A percentile compares a stretch with the other conserved stretches of the same genome.
Evolutionary conservation across 1,284 basidiomycete species (phyloP).

Genomic region (Apiotrichum porosum): DNA sequence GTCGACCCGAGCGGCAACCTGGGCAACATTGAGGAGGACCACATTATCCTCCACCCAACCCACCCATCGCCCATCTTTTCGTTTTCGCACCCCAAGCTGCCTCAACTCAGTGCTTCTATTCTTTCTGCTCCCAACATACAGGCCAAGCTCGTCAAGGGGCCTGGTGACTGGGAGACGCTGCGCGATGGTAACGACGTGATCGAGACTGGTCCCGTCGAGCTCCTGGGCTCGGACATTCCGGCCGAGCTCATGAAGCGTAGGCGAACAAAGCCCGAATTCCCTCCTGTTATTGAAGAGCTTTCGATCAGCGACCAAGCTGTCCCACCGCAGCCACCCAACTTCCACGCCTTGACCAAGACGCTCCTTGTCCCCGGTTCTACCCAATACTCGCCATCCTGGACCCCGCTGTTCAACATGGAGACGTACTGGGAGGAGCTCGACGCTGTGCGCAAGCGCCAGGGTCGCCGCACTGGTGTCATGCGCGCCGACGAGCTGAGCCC

Average conservation of each 20-base stretch:
- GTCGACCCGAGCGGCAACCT: neutral
- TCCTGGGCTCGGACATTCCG: constrained; percentile 29
- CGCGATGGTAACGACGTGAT: constrained; percentile 60
- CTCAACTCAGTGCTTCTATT: constrained; percentile 16
- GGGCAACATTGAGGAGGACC: constrained; percentile 29
- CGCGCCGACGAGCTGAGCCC: constrained; percentile 17
- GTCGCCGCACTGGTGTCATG: constrained; percentile 31
- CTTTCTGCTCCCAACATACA: constrained; percentile 20
- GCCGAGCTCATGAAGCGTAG: constrained; percentile 41
- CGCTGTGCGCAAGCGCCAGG: constrained; percentile 31
- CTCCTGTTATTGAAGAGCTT: constrained; percentile 15
- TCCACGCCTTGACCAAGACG: constrained; percentile 38
- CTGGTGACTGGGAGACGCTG: constrained; percentile 44
- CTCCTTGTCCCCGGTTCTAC: constrained; percentile 32
- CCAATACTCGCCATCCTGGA: constrained; percentile 36
- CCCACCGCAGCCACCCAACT: constrained; percentile 50
- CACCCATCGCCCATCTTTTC: constrained; percentile 47
- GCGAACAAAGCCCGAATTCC: constrained; percentile 39
- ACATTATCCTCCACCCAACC: constrained; percentile 41
- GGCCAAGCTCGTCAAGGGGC: constrained; percentile 22
- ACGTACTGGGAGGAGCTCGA: constrained; percentile 48
- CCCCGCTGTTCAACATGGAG: constrained; percentile 51
- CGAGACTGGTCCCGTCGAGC: constrained; percentile 14
- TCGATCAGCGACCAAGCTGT: constrained; percentile 47
- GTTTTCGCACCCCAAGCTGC: constrained; percentile 38